Percentiles rank a stretch among this genome's conserved stretches.
These are phyloP conservation scores for Saccharomycopsis amapae DNA, from an alignment of 805 yeast genomes.

Conservation along the genomic window DNA sequence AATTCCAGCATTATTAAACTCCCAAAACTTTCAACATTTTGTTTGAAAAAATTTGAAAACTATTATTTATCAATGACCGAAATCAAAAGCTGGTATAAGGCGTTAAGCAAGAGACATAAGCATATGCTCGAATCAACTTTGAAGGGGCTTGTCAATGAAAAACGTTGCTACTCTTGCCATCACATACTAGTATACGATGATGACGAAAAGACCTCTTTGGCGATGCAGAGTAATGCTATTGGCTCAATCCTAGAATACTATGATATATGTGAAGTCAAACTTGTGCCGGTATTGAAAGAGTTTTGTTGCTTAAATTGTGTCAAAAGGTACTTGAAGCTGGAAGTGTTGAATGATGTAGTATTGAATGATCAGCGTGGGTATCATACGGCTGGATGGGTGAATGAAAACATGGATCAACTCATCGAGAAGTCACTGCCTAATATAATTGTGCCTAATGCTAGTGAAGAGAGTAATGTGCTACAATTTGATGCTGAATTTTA, in stretches of 20 bases:
- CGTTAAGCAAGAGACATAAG: constrained; percentile 12
- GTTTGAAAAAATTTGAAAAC: constrained; percentile 15
- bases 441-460: too few species aligned
- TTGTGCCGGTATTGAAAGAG: constrained; percentile 18
- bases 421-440: too few species aligned
- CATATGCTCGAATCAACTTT: constrained; percentile 12
- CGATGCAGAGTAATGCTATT: neutral
- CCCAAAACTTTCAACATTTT: constrained; percentile 18
- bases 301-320: constrained; percentile 19
- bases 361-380: neutral
- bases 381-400: neutral
- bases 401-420: neutral
- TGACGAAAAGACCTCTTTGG: neutral
- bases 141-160: constrained; percentile 3
- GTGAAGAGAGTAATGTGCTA: too few species aligned
- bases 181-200: constrained; percentile 1
- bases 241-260: constrained; percentile 18
- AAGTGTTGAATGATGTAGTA: neutral
- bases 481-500: too few species aligned
- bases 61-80: constrained; percentile 17
- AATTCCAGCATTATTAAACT: neutral
- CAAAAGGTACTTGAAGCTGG: constrained; percentile 3
- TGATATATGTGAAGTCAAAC: constrained; percentile 13
- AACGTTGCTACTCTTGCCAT: constrained; percentile 16
- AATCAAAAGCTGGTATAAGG: constrained; percentile 13